Conservation (phyloP, 1,139 yeast species). For the Saccharomyces hybrid region DNA sequence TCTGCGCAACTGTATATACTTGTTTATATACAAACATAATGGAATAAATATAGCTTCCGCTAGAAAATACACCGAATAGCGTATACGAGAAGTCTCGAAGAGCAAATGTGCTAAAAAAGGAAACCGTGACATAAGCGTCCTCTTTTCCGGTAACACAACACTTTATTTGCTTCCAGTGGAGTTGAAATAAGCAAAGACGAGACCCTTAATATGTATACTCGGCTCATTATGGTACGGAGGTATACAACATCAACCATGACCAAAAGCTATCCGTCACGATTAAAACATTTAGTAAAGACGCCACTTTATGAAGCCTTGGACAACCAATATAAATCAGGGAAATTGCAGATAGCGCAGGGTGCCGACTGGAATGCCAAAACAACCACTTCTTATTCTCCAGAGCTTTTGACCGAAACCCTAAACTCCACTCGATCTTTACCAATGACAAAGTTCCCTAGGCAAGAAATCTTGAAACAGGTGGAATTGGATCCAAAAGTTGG, state of each 20-base stretch:
- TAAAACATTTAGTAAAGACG: neutral
- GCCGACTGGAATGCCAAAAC: neutral
- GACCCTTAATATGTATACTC: neutral
- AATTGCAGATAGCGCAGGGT: neutral
- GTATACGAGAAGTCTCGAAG: neutral
- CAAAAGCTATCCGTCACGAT: neutral
- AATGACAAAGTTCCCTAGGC: constrained; percentile 18
- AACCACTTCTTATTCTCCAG: neutral
- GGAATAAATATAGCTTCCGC: neutral
- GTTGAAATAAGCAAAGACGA: neutral
- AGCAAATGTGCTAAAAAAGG: neutral
- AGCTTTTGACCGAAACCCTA: constrained; percentile 1
- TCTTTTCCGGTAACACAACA: neutral
- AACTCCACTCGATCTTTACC: constrained; percentile 20
- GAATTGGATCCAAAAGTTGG: constrained; percentile 16
- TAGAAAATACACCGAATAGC: neutral
- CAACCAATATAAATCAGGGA: neutral
- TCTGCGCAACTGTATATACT: neutral
- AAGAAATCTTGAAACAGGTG: constrained; percentile 16
- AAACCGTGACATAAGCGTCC: neutral
- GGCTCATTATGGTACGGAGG: neutral
- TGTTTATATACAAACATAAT: neutral
- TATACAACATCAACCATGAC: neutral
- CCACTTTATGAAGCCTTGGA: neutral
- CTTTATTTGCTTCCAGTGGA: neutral